Evolutionary conservation across 1,284 basidiomycete species (phyloP), one percentile per base, ranked within the genome.

Genomic region (Boletellus dicymbophilus): DNA sequence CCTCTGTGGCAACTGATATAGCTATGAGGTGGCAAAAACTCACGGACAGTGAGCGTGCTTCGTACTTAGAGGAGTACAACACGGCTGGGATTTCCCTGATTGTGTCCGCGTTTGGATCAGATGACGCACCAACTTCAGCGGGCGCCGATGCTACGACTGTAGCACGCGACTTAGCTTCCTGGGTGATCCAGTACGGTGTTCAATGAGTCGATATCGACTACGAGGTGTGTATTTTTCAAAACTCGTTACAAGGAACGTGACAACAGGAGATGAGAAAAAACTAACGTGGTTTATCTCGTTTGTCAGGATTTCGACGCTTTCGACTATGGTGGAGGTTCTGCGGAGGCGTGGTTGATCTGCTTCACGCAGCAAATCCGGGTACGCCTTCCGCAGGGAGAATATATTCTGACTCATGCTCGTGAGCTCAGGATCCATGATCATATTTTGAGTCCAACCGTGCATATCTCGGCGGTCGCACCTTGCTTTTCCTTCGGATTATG

Each of bases 151-250:
- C 77, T 0, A 58, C 67, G 16, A 58, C 46, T 2, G 69, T 72
- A 1, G 79, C 79, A 79, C 55, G 73, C 65, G 3, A 71, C n/a
- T n/a, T 81, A 58, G 76, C 79, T 4, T 62, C 68, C 0, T 81
- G 72, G 69, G 78, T 80, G 30, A 73, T 68, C 51, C 41, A 74
- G 42, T 79, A 75, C 55, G 69, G 71, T 21, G 58, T 83, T 6
- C 74, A 79, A 46, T 81, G 81, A 31, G 64, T 83, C 34, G 81
- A 84, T 44, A 72, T 84, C 36, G 81, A 83, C 61, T 82, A 78
- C 48, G 79, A 82, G 64, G 78, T n/a, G n/a, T n/a, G n/a, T n/a
- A n/a, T n/a, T n/a, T n/a, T n/a, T n/a, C n/a, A n/a, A n/a, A n/a
- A n/a, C n/a, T n/a, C n/a, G n/a, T n/a, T n/a, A n/a, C n/a, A n/a